Conservation (phyloP, 495 filamentous ascomycete genomes). For the Aspergillus affinis region DNA sequence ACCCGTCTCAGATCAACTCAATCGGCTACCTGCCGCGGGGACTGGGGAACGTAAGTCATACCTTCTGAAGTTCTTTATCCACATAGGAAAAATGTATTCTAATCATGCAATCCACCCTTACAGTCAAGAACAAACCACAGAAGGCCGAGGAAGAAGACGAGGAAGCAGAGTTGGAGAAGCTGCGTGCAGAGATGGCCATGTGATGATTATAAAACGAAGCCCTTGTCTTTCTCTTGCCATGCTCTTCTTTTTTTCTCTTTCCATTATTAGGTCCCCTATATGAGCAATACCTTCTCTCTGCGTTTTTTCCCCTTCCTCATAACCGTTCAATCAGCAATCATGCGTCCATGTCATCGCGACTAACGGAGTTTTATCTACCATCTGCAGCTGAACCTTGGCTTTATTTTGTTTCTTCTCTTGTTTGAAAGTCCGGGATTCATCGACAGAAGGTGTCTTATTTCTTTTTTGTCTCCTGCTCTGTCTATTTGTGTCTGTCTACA, state of each 20-base stretch:
- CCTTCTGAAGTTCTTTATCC: constrained; percentile 6
- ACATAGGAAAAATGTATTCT: not conserved
- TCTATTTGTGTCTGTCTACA: no score
- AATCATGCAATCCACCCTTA: constrained; percentile 5
- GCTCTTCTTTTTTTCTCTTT: constrained; percentile 4
- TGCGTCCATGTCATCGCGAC: not conserved
- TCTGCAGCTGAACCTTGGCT: not conserved
- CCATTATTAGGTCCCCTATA: constrained; percentile 5
- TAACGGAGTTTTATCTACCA: constrained; percentile 4
- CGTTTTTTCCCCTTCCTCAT: not conserved
- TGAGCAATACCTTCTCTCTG: constrained; percentile 1
- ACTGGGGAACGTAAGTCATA: constrained; percentile 70
- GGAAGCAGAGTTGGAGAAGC: constrained; percentile 87
- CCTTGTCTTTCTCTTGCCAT: constrained; percentile 1
- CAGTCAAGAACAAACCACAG: constrained; percentile 53
- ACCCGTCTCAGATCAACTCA: constrained; percentile 67
- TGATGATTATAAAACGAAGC: constrained; percentile 19
- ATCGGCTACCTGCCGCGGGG: constrained; percentile 68
- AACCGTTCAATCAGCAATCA: not conserved
- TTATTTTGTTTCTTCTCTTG: not conserved
- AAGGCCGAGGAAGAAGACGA: constrained; percentile 73
- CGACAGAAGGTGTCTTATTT: not conserved
- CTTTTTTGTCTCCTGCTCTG: not conserved
- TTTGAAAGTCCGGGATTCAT: not conserved
- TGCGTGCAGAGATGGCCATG: constrained; percentile 98